Evolutionary conservation across 139 green algal species (phyloP), one percentile per base, ranked within the genome.

Genomic region (Chloropicon primus): DNA sequence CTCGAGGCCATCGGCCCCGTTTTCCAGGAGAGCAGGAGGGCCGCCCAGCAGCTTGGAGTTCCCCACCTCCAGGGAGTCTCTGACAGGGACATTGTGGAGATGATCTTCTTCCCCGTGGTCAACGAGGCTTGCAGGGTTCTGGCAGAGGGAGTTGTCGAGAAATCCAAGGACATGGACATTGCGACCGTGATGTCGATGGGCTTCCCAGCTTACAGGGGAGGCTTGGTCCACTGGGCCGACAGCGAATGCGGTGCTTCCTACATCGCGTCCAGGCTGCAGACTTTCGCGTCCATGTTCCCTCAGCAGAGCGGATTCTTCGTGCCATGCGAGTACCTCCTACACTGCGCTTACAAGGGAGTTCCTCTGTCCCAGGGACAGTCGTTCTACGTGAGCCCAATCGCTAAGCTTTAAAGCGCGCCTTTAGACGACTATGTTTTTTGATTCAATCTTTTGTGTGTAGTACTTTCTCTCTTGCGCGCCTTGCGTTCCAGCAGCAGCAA

Each of bases 61-160:
- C 25, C 25, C 27, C 2, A 53, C 2, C 28, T 86, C 25, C 80
- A 28, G 62, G 23, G 27, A 22, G n/a, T 87, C 24, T 84, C 80
- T n/a, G 72, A 80, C 27, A 81, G 93, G 77, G 93, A 98, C 25
- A 94, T 98, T 77, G 87, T 96, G 23, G 94, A 98, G 85, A 96
- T 97, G 84, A 94, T 98, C 78, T 97, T 98, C 86, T 98, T 98
- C 90, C 95, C 96, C 0, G 93, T 97, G 24, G 87, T 95, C 22
- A 97, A 97, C 77, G 92, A 97, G 85, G 90, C 74, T 21, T 87
- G 78, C 76, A 71, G 82, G 24, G 22, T 85, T 25, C 75, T 88
- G 54, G 87, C 87, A 1, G 92, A 98, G 85, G 90, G 90, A 75
- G 92, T 99, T 28, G 96, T 99, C 80, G 95, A 97, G 78, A 97